A percentile compares a stretch with the other conserved stretches of the same genome.
phyloP scores from a whole-genome alignment of 257 asterid species.

The Thymus mandschuricus region DNA sequence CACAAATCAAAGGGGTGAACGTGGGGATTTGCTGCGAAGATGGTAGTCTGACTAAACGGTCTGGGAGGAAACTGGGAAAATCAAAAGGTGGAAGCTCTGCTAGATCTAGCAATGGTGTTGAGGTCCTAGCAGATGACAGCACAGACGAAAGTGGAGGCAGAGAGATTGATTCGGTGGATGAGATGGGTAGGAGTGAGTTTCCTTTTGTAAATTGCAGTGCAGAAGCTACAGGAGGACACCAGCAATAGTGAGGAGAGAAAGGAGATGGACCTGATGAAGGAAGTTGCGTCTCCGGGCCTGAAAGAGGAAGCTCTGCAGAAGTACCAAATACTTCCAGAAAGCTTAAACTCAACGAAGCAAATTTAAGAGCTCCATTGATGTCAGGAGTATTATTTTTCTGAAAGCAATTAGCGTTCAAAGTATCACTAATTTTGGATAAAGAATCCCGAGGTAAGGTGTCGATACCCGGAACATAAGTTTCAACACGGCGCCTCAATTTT shows the following conservation, averaged over 20 bases:
- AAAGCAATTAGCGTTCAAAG: conserved; percentile 37
- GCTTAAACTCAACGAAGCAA: conserved; percentile 41
- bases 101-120: conserved; percentile 47
- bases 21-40: conserved; percentile 77
- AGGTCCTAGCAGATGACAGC: conserved; percentile 49
- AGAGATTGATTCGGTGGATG: conserved; percentile 51
- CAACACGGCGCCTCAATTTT: conserved; percentile 55
- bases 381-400: conserved; percentile 45
- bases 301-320: conserved; percentile 34
- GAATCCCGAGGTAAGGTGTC: conserved; percentile 39
- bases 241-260: conserved; percentile 79
- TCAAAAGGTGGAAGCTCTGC: conserved; percentile 55
- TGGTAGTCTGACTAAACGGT: conserved; percentile 53
- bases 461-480: conserved; percentile 38
- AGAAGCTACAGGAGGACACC: conserved; percentile 84
- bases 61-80: conserved; percentile 73
- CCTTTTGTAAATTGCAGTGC: conserved; percentile 49
- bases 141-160: conserved; percentile 69
- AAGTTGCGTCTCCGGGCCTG: conserved; percentile 44
- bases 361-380: conserved; percentile 31
- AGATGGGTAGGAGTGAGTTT: conserved; percentile 44
- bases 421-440: conserved; percentile 36
- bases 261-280: conserved; percentile 47
- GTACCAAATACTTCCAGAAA: conserved; percentile 47
- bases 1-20: conserved; percentile 81